These are phyloP conservation scores for Solanum pimpinellifolium DNA, from an alignment of 257 asterid species.

Conservation along the genomic window DNA sequence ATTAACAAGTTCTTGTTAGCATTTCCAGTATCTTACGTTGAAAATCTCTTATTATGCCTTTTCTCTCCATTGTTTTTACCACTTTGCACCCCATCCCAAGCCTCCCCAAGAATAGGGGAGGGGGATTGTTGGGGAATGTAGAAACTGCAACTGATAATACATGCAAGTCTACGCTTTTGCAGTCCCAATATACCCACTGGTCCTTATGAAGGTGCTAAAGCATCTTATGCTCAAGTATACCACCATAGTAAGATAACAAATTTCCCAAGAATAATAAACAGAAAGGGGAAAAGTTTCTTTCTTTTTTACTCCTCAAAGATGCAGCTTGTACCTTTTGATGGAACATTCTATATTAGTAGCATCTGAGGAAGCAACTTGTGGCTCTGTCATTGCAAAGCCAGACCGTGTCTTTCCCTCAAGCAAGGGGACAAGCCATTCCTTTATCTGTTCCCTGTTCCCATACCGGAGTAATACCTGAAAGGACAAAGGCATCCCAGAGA, in stretches of 20 bases:
- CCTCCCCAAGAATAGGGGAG: background rate
- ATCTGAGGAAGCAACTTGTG: slow-evolving; percentile 97
- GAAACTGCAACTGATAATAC: background rate
- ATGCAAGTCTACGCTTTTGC: background rate
- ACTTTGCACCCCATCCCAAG: background rate
- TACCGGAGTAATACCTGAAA: slow-evolving; percentile 80
- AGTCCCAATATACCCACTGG: background rate
- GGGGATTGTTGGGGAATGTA: background rate
- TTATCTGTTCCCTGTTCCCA: slow-evolving; percentile 70
- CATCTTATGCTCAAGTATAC: background rate
- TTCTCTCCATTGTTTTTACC: background rate
- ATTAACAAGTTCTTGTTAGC: background rate
- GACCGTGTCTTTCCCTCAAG: slow-evolving; percentile 89
- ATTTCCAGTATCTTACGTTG: background rate
- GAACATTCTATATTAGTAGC: slow-evolving; percentile 96
- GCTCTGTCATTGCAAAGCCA: slow-evolving; percentile 98
- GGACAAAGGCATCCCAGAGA: background rate
- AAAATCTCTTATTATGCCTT: background rate
- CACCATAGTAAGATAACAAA: background rate
- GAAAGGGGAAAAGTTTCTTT: background rate
- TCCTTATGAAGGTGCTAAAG: background rate
- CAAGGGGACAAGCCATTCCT: slow-evolving; percentile 81
- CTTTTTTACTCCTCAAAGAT: background rate
- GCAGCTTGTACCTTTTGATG: slow-evolving; percentile 48
- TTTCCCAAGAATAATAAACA: background rate